Evolutionary conservation across 352 stramenopile species (phyloP).

Genomic region (Saprolegnia parasitica): DNA sequence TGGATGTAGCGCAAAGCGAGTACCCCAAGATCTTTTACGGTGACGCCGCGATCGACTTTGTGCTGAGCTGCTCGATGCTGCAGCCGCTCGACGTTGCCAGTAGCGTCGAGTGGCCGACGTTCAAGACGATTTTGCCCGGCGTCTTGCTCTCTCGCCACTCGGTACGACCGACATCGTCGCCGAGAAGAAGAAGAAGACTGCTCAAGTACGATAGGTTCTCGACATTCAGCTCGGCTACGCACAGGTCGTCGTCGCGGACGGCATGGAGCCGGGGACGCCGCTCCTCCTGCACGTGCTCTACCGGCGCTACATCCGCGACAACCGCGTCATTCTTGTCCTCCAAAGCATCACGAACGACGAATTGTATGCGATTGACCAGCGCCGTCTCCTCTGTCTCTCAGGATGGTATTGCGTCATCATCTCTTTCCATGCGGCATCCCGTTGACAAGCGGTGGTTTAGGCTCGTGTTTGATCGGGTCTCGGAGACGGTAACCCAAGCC

Average conservation of each 20-base stretch:
- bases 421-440: neutral
- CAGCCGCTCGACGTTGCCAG: slow-evolving; percentile 1
- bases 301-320: slow-evolving; percentile 7
- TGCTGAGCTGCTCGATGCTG: slow-evolving; percentile 1
- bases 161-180: neutral
- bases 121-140: slow-evolving; percentile 1
- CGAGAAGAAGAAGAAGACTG: too few species aligned
- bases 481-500: neutral
- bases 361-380: neutral
- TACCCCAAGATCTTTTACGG: slow-evolving; percentile 16
- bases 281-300: slow-evolving; percentile 7
- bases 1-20: neutral
- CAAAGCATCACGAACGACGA: slow-evolving; percentile 8
- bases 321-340: slow-evolving; percentile 2
- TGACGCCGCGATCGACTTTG: slow-evolving; percentile 13
- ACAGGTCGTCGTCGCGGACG: neutral
- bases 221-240: slow-evolving; percentile 3
- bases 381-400: neutral
- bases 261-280: neutral
- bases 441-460: neutral
- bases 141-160: neutral
- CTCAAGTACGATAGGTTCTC: neutral
- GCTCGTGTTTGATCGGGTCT: slow-evolving; percentile 2
- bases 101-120: neutral
- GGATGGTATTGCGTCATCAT: neutral